Base-by-base conservation (phyloP, 2,329 filamentous ascomycete species). In the Trichoderma hamatum region DNA sequence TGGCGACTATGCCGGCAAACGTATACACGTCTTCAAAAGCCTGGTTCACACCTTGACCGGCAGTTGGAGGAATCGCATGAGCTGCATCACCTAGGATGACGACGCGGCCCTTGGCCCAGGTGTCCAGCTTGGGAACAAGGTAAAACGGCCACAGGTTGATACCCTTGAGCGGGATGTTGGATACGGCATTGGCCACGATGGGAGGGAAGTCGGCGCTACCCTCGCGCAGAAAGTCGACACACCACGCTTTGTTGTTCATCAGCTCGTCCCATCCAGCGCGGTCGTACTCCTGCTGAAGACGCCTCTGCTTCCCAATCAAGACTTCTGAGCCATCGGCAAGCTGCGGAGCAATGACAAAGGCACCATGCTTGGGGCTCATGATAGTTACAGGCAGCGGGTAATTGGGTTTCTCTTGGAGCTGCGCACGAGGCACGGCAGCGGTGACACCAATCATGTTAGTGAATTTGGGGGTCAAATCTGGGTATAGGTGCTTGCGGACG, bases 61-160 rank as follows among this genome's bases (percentile, higher is more conserved):
- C 81, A 0, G 80, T 80, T 0, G 83, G 84, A 0, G 83, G 83
- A 16, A 85, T 81, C 0, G 82, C 84, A 63, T 85, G 83, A 1
- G 83, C 83, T 5, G 81, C 82, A 34, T 85, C 84, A 0, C 84
- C 83, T 0, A 85, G 73, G 19, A 87, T 81, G 3, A 84, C 60
- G 0, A 84, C 81, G 0, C 79, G 75, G 0, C 75, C 72, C 5
- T 72, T 72, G 6, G 73, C 67, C 84, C 84, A 86, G 0, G 73
- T 75, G 1, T 81, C 78, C 0, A 86, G 78, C 71, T 80, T 80
- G 0, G 84, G 84, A 1, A 86, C 77, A 2, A 81, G 74, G 68
- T 83, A 83, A 49, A 85, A 86, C 0, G 84, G 82, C 84, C 84
- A 86, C 1, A 84, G 73, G 61, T 82, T 83, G 61, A 85, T 76